Base-by-base conservation (phyloP, 2,329 filamentous ascomycete species). In the Cytospora paraplurivora region DNA sequence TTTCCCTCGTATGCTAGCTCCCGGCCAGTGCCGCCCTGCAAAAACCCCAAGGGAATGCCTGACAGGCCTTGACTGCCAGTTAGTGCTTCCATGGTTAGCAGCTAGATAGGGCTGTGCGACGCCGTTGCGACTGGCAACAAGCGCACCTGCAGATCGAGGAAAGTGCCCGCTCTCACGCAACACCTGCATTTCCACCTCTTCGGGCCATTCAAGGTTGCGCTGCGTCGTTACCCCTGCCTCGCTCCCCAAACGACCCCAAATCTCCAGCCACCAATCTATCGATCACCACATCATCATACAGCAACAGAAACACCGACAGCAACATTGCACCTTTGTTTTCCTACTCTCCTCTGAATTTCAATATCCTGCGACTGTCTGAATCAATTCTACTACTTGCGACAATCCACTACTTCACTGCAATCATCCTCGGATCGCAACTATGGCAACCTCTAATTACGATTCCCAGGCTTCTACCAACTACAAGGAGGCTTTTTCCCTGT, bases 401-500 rank as follows among this genome's bases (percentile, higher is more conserved):
- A 41, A 21, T 8, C 21, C 27, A 13, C 35, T 56, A 35, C 38
- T 56, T 38, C 41, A 37, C 17, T 21, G 50, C 34, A 41, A 11
- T n/a, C 27, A 27, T 7, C 17, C 13, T 27, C 4, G 32, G 34
- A 47, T 27, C 50, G 37, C 35, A 59, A 53, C 19, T 35, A 27
- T 58, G 57, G n/a, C 62, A 44, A 71, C 78, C 72, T 80, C 84
- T 74, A 74, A 80, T 66, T 80, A 75, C 71, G 81, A 83, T 67
- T 73, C 78, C 54, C 85, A 89, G 86, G 86, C 86, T 77, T 88
- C 85, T 67, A 98, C 94, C 82, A 98, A 99, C 89, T 99, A 98
- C 92, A 98, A 98, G 85, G 95, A 99, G 89, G 95, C 95, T 71
- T 99, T 99, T 81, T 93, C 93, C 73, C 91, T 99, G 77, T 99